Evolutionary conservation across 768 basidiomycete genomes (phyloP), one percentile per base, ranked within the genome.

Genomic region (Xerocomus brunneocitrinus): DNA sequence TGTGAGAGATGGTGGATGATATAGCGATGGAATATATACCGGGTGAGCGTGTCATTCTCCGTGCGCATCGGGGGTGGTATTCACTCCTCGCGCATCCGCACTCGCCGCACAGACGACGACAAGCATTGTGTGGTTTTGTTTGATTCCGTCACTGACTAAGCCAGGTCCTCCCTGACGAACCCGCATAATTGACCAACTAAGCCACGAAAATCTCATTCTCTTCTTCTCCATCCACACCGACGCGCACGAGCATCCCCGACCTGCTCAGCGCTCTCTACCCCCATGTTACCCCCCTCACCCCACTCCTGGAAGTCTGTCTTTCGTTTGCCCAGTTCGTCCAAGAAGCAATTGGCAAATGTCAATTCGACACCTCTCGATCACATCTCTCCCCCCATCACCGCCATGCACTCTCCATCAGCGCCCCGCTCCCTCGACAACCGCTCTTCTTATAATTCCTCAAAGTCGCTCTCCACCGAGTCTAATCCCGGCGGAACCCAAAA

Each of bases 371-470:
- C 79, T 44, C 71, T 83, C 52, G 80, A 87, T 68, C 82, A 55
- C 67, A 69, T 57, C 47, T 32, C 44, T 32, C 12, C 70, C 52
- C 54, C 47, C 25, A 50, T 59, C 40, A 55, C 68, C 69, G 27
- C 34, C 42, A 28, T 82, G 19, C 38, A 19, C 51, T 77, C 80
- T 5, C 84, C 83, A 8, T 73, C 74, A 19, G 80, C 83, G n/a
- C 73, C 76, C 45, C 66, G 73, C 34, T 80, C 81, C 30, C 60
- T 62, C 32, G 82, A 83, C 71, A 79, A 80, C 50, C 80, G 88
- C 49, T 86, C 81, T 31, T 91, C 90, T 10, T 87, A 81, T 71
- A 89, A 85, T 65, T 90, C 88, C 13, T 89, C 87, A 43, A 81
- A 83, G 58, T 84, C 85, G 2, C 81, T 82, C 56, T 90, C 89